Evolutionary conservation across 306 rosid species (phyloP), one percentile per base, ranked within the genome.

Genomic region (Clitoria ternatea): DNA sequence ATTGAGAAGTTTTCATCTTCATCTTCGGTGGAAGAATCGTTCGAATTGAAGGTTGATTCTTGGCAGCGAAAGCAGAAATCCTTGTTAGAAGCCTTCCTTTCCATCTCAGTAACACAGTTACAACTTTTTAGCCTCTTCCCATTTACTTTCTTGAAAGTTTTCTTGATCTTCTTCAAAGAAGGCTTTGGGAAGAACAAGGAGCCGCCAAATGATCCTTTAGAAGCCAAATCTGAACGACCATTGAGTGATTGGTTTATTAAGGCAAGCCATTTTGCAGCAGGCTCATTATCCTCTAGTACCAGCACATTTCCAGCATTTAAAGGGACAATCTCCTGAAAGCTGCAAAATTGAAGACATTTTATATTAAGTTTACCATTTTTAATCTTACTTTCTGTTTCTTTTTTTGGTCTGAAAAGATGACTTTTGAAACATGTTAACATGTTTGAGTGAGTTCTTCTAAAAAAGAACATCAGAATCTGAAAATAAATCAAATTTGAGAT

Each of bases 281-380:
- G 99, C 35, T 95, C 97, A 66, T 85, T 91, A 53, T 95, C 96
- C 72, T 89, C 99, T 60, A 86, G 66, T 49, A 95, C 99, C 27
- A 95, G 83, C 27, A 95, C 97, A 72, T 95, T 95, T 75, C 99
- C 99, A 10, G 99, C 99, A 74, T 95, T 95, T 72, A 95, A 59
- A 49, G 99, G 99, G 49, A 95, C 99, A 78, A 89, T 95, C 83
- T 95, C 99, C 83, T 95, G 99, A 77, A 95, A 91, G 15, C 99
- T 95, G 76, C 72, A 47, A 9, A 49, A 12, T 53, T 17, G 43
- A 60, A 35, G 24, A 40, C 5, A 27, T 0, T 29, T 48, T 56
- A 77, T 24, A 63, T 0, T 20, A 9, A 45, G n/a, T n/a, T n/a
- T n/a, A n/a, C n/a, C n/a, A n/a, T n/a, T n/a, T n/a, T n/a, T n/a